Evolutionary conservation across 768 basidiomycete genomes (phyloP), one percentile per base, ranked within the genome.

Genomic region (Xerocomus spinulosus): DNA sequence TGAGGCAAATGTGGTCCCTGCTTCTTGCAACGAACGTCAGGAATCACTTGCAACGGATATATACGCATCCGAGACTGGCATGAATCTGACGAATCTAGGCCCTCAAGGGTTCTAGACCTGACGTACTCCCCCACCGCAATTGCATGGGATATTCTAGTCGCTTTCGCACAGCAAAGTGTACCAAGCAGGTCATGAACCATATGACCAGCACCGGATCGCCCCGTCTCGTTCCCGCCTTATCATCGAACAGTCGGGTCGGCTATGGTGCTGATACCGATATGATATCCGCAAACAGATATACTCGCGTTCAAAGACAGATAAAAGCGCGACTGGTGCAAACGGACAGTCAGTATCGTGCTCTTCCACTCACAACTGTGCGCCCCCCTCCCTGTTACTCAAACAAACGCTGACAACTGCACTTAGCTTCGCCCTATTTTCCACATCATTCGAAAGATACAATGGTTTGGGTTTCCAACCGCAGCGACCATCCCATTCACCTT

Each of bases 401-500:
- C 9, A 14, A 5, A 3, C 5, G 5, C 38, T 15, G 9, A 26
- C 14, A 40, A 3, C 4, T 21, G 9, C 23, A 13, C 10, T 17
- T 5, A 17, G n/a, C 9, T 9, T 24, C 9, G 2, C n/a, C n/a
- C n/a, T 8, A 10, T 26, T 40, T 2, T n/a, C n/a, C n/a, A n/a
- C n/a, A n/a, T n/a, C n/a, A n/a, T n/a, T n/a, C 25, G 4, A 25
- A 40, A 24, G n/a, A n/a, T 9, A 25, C 23, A 40, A 40, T 26
- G 38, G 38, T 40, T 25, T 40, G 38, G 38, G 5, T 40, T n/a
- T 26, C 38, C 28, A 58, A 55, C 18, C 54, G 47, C 9, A 17
- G 23, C 2, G 5, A 1, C 14, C 13, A 23, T 13, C 8, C 15
- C 12, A 42, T 52, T 18, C 4, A 36, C 3, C 15, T 58, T 15